phyloP scores from a whole-genome alignment of 345 rosid species.

The Moricandia arvensis region DNA sequence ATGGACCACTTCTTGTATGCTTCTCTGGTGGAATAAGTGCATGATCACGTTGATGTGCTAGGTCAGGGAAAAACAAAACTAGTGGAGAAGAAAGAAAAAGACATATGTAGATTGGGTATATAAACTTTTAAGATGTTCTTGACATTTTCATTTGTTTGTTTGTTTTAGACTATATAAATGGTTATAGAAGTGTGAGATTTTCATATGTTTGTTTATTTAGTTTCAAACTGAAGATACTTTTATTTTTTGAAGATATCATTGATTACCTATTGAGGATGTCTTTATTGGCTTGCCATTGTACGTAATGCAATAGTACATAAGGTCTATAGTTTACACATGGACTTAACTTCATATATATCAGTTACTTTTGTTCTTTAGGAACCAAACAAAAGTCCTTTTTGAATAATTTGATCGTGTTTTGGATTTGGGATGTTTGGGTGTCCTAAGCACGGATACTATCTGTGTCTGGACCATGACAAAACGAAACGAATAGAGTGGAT shows the following conservation, averaged over 20 bases:
- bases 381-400: conserved; percentile 17
- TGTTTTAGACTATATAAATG: neutral
- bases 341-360: conserved; percentile 4
- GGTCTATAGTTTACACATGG: conserved; percentile 30
- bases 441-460: conserved; percentile 8
- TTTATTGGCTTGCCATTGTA: conserved; percentile 17
- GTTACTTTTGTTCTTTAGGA: conserved; percentile 25
- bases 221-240: neutral
- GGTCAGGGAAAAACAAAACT: neutral
- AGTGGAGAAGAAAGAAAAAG: neutral
- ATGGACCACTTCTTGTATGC: conserved; percentile 39
- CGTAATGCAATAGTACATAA: conserved; percentile 8
- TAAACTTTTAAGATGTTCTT: conserved; percentile 1
- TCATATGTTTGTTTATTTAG: neutral
- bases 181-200: neutral
- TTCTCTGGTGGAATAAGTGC: conserved; percentile 36
- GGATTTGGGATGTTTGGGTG: neutral
- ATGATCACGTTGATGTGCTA: conserved; percentile 30
- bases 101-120: conserved; percentile 1
- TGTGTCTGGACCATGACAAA: conserved; percentile 24
- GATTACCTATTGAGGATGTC: conserved; percentile 13
- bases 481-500: conserved; percentile 19
- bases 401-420: neutral
- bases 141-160: conserved; percentile 6
- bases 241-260: conserved; percentile 8